Evolutionary conservation across 257 asterid genomes (phyloP), one percentile per base, ranked within the genome.

Genomic region (Haberlea rhodopensis): DNA sequence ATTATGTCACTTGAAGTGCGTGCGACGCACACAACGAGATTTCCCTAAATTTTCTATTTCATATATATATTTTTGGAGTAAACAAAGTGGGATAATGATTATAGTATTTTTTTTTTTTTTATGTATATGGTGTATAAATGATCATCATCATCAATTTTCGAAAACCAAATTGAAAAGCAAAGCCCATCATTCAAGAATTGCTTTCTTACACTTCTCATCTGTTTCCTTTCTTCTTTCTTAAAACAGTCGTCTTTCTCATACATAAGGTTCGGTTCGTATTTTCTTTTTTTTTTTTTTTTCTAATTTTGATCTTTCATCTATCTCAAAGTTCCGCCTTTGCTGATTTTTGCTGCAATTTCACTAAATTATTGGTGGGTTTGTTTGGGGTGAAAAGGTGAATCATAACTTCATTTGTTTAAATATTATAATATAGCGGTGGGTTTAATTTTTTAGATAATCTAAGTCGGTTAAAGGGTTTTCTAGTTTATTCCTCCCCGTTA

Each of bases 211-310:
- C 24, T 69, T 43, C 46, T 69, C 65, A 60, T 43, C 53, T 3
- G 31, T 55, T 46, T 24, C 63, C 69, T 3, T 15, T 62, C 23
- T 34, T 61, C 71, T 40, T 58, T 25, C 53, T 62, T 69, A 48
- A 43, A 28, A 55, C 16, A 11, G 28, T 64, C 71, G 52, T 60
- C 70, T 31, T 24, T 29, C 60, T 54, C 58, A 22, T 4, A 19
- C 29, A 37, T 66, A 69, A 71, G 82, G 80, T 71, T 65, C 67
- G 70, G 81, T 77, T 66, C 37, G 71, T 65, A 27, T 18, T 32
- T 48, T 62, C 53, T 57, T 72, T 51, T 57, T 9, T 11, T 19
- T 71, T 65, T 4, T 20, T 5, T 15, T 32, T 52, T 9, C 31
- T 15, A 20, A 45, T 56, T 3, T 66, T 5, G 6, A 21, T 20